A percentile compares a stretch with the other conserved stretches of the same genome.
phyloP scores from a whole-genome alignment of 2,329 filamentous ascomycete species.

The Cladophialophora bantiana region DNA sequence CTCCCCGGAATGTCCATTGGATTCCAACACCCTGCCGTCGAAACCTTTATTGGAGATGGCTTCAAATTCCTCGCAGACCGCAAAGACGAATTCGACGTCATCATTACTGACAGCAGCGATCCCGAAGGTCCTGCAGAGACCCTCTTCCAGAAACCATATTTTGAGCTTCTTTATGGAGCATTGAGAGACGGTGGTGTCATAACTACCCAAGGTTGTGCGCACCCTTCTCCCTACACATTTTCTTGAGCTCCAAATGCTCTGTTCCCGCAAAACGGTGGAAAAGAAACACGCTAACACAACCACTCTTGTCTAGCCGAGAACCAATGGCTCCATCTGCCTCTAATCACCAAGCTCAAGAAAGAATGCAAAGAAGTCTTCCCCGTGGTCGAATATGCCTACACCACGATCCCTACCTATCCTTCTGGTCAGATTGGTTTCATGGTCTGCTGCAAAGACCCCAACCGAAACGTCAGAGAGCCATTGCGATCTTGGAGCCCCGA shows the following conservation, averaged over 20 bases:
- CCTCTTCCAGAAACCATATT: slow-evolving; percentile 99
- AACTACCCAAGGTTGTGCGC: slow-evolving; percentile 99
- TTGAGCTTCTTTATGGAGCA: slow-evolving; percentile 88
- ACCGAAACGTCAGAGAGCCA: slow-evolving; percentile 82
- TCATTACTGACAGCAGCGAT: slow-evolving; percentile 98
- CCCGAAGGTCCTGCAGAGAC: slow-evolving; percentile 95
- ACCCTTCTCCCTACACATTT: slow-evolving; percentile 60
- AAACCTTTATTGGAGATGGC: slow-evolving; percentile 91
- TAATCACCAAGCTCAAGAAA: slow-evolving; percentile 96
- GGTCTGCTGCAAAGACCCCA: slow-evolving; percentile 96
- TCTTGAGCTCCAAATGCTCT: slow-evolving; percentile 22
- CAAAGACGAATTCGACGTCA: slow-evolving; percentile 98
- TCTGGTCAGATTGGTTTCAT: slow-evolving; percentile 99
- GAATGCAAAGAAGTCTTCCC: slow-evolving; percentile 97
- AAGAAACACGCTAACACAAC: slow-evolving; percentile 33
- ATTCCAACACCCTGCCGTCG: slow-evolving; percentile 92
- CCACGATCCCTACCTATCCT: slow-evolving; percentile 97
- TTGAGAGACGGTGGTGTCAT: slow-evolving; percentile 96
- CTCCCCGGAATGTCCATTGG: slow-evolving; percentile 92
- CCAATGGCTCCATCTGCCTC: slow-evolving; percentile 95
- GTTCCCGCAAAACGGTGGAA: slow-evolving; percentile 7
- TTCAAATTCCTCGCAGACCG: slow-evolving; percentile 98
- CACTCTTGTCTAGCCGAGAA: slow-evolving; percentile 76
- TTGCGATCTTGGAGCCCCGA: slow-evolving; percentile 80
- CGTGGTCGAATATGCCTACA: slow-evolving; percentile 97